Percentiles rank a stretch among this genome's conserved stretches.
phyloP scores from a whole-genome alignment of 116 monocot species.

The Iris pallida region DNA sequence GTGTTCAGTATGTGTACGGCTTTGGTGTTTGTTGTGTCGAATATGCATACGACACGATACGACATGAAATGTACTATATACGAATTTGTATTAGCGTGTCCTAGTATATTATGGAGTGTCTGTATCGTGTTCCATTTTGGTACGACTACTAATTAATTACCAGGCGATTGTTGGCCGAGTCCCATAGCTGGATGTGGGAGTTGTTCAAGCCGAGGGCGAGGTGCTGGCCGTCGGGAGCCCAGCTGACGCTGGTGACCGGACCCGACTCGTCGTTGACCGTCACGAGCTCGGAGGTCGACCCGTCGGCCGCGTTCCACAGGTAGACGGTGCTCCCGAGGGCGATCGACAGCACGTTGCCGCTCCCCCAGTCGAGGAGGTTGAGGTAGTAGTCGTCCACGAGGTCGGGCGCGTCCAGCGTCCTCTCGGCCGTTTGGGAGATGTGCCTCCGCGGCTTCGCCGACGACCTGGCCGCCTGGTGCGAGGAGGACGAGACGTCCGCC shows the following conservation, averaged over 20 bases:
- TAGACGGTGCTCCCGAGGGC: slow-evolving; percentile 62
- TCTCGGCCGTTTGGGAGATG: slow-evolving; percentile 53
- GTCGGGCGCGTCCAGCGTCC: slow-evolving; percentile 57
- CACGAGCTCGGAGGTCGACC: slow-evolving; percentile 57
- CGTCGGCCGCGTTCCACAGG: slow-evolving; percentile 56
- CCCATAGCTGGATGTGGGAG: slow-evolving; percentile 72
- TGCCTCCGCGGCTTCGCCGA: slow-evolving; percentile 2
- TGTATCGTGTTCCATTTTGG: too few relatives aligned
- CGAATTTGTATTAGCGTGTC: too few relatives aligned
- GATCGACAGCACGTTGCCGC: slow-evolving; percentile 53
- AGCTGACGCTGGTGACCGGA: slow-evolving; percentile 60
- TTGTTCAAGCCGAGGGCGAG: slow-evolving; percentile 59
- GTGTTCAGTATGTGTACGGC: too few relatives aligned
- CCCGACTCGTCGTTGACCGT: slow-evolving; percentile 49
- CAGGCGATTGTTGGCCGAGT: slow-evolving; percentile 37
- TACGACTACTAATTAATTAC: too few relatives aligned
- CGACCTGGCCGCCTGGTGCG: background rate
- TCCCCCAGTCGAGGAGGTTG: slow-evolving; percentile 76
- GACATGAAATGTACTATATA: too few relatives aligned
- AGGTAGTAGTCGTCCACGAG: slow-evolving; percentile 71
- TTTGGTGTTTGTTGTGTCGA: too few relatives aligned
- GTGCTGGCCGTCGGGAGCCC: slow-evolving; percentile 79
- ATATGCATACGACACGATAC: too few relatives aligned
- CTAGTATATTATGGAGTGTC: too few relatives aligned
- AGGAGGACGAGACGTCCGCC: too few relatives aligned